Conservation (phyloP, 108 stramenopile genomes). For the Phaeodactylum tricornutum region DNA sequence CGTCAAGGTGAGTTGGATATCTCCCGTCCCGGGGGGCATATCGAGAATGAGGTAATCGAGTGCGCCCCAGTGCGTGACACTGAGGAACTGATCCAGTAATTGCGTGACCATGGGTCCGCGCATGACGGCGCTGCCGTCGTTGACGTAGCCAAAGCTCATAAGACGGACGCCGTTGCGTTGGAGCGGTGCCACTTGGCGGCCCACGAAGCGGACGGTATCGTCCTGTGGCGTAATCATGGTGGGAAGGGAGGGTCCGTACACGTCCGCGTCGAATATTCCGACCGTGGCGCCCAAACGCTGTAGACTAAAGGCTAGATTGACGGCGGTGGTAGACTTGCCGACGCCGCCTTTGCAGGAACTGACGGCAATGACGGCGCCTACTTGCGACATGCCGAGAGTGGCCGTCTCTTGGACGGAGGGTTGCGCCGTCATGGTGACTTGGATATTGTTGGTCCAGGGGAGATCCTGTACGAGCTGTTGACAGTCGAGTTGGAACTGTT, state of each 20-base stretch:
- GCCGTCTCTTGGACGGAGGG: constrained; percentile 27
- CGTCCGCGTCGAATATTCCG: constrained; percentile 94
- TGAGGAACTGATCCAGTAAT: constrained; percentile 88
- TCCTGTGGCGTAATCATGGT: constrained; percentile 76
- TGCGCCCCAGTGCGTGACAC: constrained; percentile 91
- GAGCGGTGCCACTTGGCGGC: constrained; percentile 67
- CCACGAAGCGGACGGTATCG: constrained; percentile 66
- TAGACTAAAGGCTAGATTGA: constrained; percentile 91
- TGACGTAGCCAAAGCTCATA: constrained; percentile 87
- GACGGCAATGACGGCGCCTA: constrained; percentile 72
- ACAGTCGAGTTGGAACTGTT: constrained; percentile 47
- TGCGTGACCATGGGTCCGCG: constrained; percentile 86
- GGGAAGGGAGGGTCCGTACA: constrained; percentile 90
- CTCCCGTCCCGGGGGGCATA: constrained; percentile 99
- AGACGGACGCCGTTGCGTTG: constrained; percentile 71
- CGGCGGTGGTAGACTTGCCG: constrained; percentile 94
- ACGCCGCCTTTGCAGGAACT: constrained; percentile 93
- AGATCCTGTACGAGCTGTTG: constrained; percentile 41
- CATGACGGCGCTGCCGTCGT: constrained; percentile 80
- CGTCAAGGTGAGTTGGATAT: constrained; percentile 92
- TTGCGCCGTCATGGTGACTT: constrained; percentile 58
- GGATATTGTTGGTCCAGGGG: constrained; percentile 25
- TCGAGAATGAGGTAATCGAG: constrained; percentile 96
- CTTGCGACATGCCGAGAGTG: constrained; percentile 56
- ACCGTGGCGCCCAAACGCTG: constrained; percentile 66